Evolutionary conservation across 2,329 filamentous ascomycete genomes (phyloP), one percentile per base, ranked within the genome.

Genomic region (Stenocarpella maydis): DNA sequence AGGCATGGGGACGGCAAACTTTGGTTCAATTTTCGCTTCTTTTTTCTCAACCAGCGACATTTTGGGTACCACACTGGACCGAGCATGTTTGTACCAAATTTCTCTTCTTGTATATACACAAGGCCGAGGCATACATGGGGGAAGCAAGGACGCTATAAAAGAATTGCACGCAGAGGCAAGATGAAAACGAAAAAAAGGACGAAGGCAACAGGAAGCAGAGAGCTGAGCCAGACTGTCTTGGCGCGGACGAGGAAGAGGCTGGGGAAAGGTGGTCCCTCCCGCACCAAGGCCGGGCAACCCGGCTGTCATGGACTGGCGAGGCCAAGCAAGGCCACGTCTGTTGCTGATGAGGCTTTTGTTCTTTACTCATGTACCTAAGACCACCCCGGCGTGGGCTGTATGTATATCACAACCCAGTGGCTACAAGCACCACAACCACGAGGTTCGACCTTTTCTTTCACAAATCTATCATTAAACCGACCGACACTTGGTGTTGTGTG

Each of bases 71-170:
- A 19, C 21, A 31, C 67, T 26, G 19, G 50, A 45, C 41, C 55
- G 50, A 21, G 41, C 43, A 24, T 28, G 49, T 54, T 47, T 70
- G 65, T 58, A 65, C 24, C 69, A 64, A 58, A 58, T 28, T 70
- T 65, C 58, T 24, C 34, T 70, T 64, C 65, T 64, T 70, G 65
- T 70, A 70, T 31, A 68, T 70, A 68, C 39, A 61, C 26, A 41
- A 53, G 41, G 37, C 54, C 31, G 65, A 39, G 67, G 64, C 55
- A 68, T 68, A 49, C 55, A 70, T 58, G 54, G 47, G 53, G 43
- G 64, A 50, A 49, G 50, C 58, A 68, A 50, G 68, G 55, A 70
- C 45, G 49, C 67, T 60, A 70, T 26, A 65, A 64, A 70, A 34
- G 64, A 55, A 68, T 68, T 60, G 28, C 49, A 70, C 65, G 47